Base-by-base conservation (phyloP, 75 land plant genomes). In the Cunninghamia lanceolata region DNA sequence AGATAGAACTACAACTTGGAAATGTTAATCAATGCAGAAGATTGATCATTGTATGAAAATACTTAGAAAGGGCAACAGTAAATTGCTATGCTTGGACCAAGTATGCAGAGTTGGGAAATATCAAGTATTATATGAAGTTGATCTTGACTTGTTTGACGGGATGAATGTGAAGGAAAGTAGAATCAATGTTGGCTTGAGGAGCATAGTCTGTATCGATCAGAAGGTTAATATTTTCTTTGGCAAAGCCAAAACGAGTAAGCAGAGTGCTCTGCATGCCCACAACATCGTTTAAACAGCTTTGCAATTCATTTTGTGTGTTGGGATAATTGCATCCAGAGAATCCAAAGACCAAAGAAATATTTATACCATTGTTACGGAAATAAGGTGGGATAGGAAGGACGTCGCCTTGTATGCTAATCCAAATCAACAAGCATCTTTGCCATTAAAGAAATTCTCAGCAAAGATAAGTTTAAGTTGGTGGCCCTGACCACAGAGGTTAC, bases 211-310 rank as follows among this genome's bases (percentile, higher is more conserved):
- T 91, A 84, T 96, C 98, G 6, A 94, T 90, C 30, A 96, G 86
- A 40, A 96, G 87, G 79, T 68, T 54, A n/a, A 96, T 82, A 63
- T 92, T 85, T 34, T 76, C 90, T 11, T 63, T 87, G 3, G 70
- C 84, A 77, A 96, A 96, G 14, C 97, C 96, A 70, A 88, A 96
- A 17, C 90, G 89, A 2, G 39, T 21, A 4, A 91, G 39, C 0
- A 96, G 92, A 38, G 59, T 40, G n/a, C 83, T 75, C 32, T 88
- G 85, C 96, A 95, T 95, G 56, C 91, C 84, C 46, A 50, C 52
- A 66, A 93, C 98, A 85, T 96, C 96, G 84, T 96, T 96, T 74
- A 92, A 89, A 89, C 98, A 96, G 3, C 98, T 96, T 32, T 95
- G 93, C 13, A 96, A 86, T 91, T 95, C 96, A 30, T 91, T 50